Conservation (phyloP, 148 eudicot genomes). For the Gaultheria prostrata region DNA sequence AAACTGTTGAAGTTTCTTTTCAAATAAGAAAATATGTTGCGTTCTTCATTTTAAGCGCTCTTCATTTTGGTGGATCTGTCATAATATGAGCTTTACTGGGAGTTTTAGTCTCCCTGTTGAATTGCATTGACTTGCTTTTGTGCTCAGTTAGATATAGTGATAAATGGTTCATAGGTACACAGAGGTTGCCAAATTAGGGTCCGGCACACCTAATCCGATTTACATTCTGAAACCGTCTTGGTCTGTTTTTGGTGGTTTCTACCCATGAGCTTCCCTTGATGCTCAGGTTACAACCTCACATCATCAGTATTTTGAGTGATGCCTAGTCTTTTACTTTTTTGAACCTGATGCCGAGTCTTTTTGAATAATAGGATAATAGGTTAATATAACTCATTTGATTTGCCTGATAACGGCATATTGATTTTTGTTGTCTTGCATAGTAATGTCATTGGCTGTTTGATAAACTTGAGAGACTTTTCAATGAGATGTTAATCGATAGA, state of each 20-base stretch:
- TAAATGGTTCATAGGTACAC: not conserved
- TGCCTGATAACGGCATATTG: not conserved
- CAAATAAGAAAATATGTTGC: not conserved
- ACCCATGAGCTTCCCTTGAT: slow-evolving; percentile 7
- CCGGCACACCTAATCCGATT: not conserved
- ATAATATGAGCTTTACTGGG: not conserved
- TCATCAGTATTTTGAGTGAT: not conserved
- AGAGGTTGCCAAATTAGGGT: not conserved
- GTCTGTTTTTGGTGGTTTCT: not conserved
- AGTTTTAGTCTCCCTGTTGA: not conserved
- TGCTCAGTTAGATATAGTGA: not conserved
- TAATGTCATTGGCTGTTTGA: not conserved
- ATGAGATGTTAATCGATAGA: not conserved
- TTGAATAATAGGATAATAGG: not conserved
- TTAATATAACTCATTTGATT: not conserved
- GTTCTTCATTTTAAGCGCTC: not conserved
- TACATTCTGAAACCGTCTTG: not conserved
- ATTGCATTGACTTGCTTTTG: not conserved
- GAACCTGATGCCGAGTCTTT: too few relatives aligned
- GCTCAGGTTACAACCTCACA: not conserved
- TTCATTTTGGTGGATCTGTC: not conserved
- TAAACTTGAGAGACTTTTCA: not conserved
- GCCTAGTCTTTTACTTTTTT: too few relatives aligned
- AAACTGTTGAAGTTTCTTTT: not conserved
- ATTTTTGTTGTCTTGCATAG: not conserved